phyloP scores from a whole-genome alignment of 768 basidiomycete species.

The Boletales sp. region DNA sequence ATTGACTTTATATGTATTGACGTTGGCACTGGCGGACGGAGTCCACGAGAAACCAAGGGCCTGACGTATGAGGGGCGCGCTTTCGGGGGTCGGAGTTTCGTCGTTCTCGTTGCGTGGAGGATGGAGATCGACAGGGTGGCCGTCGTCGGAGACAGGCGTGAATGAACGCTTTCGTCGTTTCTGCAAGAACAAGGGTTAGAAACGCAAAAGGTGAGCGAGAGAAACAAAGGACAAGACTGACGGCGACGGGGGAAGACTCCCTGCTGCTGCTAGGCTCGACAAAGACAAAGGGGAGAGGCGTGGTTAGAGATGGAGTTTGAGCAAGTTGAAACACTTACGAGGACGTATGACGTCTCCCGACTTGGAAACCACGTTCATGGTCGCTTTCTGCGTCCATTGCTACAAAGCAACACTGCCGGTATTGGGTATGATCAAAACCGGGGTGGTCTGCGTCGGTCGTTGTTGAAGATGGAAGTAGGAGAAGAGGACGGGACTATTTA shows the following conservation, averaged over 20 bases:
- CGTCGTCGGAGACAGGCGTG: constrained; percentile 53
- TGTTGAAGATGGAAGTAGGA: too few species aligned
- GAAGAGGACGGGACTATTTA: too few species aligned
- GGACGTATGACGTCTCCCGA: constrained; percentile 37
- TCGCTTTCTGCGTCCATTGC: constrained; percentile 16
- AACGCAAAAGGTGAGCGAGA: background rate
- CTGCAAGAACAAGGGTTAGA: constrained; percentile 21
- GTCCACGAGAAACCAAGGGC: constrained; percentile 51
- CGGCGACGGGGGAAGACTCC: constrained; percentile 50
- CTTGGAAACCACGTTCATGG: constrained; percentile 21
- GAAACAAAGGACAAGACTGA: constrained; percentile 22
- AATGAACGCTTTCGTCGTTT: constrained; percentile 45
- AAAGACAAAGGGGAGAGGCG: constrained; percentile 3
- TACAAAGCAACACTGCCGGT: background rate
- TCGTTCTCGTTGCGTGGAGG: constrained; percentile 36
- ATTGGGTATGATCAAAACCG: too few species aligned
- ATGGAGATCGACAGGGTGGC: constrained; percentile 24
- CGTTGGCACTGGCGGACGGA: constrained; percentile 23
- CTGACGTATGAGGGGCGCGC: constrained; percentile 53
- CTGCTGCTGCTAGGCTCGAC: constrained; percentile 48
- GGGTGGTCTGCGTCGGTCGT: too few species aligned
- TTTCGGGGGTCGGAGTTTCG: constrained; percentile 46
- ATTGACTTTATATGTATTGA: constrained; percentile 30
- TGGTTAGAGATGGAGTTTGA: constrained; percentile 3
- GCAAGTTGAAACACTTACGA: constrained; percentile 27